phyloP scores from a whole-genome alignment of 2,329 filamentous ascomycete genomes.

The Metarhizium humberi region DNA sequence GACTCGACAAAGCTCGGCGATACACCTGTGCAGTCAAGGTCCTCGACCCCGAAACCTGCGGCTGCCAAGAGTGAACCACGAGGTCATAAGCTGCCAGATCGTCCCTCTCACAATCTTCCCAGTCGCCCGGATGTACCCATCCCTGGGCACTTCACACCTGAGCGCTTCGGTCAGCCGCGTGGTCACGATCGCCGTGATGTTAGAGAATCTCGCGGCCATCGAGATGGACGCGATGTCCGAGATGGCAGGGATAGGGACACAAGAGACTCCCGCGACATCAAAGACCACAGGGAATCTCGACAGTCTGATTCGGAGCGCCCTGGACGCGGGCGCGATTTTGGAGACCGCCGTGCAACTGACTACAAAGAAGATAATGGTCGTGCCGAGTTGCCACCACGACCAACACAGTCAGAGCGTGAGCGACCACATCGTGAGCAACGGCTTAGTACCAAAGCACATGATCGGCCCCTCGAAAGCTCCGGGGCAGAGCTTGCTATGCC shows the following conservation, averaged over 20 bases:
- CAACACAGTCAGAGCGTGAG: slow-evolving; percentile 33
- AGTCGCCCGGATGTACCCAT: slow-evolving; percentile 50
- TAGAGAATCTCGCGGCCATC: slow-evolving; percentile 19
- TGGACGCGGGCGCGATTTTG: slow-evolving; percentile 31
- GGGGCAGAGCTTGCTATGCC: slow-evolving; percentile 15
- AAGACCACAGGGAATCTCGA: slow-evolving; percentile 26
- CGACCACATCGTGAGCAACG: slow-evolving; percentile 23
- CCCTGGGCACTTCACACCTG: slow-evolving; percentile 35
- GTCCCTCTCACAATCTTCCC: slow-evolving; percentile 35
- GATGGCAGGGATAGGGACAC: slow-evolving; percentile 23
- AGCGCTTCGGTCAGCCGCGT: slow-evolving; percentile 34
- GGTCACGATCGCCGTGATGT: slow-evolving; percentile 29
- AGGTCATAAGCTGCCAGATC: slow-evolving; percentile 27
- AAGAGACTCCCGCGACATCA: slow-evolving; percentile 23
- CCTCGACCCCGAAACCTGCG: slow-evolving; percentile 19
- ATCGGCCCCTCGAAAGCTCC: slow-evolving; percentile 22
- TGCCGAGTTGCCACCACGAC: slow-evolving; percentile 24
- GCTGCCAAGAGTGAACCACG: slow-evolving; percentile 18
- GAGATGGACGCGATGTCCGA: slow-evolving; percentile 17
- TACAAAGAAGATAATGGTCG: slow-evolving; percentile 15
- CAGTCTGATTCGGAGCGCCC: slow-evolving; percentile 30
- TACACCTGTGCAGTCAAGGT: slow-evolving; percentile 11
- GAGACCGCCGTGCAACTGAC: slow-evolving; percentile 35
- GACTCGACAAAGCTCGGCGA: slow-evolving; percentile 19
- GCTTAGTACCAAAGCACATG: slow-evolving; percentile 15